Evolutionary conservation across 345 rosid species (phyloP).

Genomic region (Eucalyptus erythrocorys): DNA sequence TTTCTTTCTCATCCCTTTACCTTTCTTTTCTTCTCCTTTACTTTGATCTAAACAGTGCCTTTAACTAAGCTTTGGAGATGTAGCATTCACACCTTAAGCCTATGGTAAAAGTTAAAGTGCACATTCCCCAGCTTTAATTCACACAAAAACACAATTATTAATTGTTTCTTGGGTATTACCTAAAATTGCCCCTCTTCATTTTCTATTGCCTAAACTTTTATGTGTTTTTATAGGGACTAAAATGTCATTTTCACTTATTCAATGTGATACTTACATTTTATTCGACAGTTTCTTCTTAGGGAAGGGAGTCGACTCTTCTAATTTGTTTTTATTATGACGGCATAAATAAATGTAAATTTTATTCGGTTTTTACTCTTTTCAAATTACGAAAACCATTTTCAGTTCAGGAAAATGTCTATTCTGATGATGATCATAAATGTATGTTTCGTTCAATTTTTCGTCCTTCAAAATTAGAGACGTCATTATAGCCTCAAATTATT

Average conservation of each 20-base stretch:
- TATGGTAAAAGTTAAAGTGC: not conserved
- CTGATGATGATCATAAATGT: not conserved
- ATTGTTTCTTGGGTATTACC: not conserved
- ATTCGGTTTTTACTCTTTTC: not conserved
- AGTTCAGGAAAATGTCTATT: not conserved
- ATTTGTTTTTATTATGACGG: not conserved
- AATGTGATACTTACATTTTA: not conserved
- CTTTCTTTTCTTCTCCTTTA: not conserved
- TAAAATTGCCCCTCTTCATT: not conserved
- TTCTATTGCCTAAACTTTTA: not conserved
- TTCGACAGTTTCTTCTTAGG: not conserved
- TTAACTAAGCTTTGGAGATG: not conserved
- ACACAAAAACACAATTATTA: not conserved
- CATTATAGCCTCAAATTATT: not conserved
- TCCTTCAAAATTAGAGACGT: not conserved
- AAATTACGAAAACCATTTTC: not conserved
- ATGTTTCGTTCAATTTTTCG: not conserved
- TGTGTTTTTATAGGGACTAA: not conserved
- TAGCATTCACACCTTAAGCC: not conserved
- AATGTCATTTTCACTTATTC: not conserved
- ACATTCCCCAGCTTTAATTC: not conserved
- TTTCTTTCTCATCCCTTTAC: not conserved
- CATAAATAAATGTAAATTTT: not conserved
- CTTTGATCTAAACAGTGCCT: not conserved
- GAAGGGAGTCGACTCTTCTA: fast-evolving